Percentiles rank a stretch among this genome's conserved stretches.
Evolutionary conservation across 2,329 filamentous ascomycete species (phyloP).

Genomic region (Botrytis medusae): DNA sequence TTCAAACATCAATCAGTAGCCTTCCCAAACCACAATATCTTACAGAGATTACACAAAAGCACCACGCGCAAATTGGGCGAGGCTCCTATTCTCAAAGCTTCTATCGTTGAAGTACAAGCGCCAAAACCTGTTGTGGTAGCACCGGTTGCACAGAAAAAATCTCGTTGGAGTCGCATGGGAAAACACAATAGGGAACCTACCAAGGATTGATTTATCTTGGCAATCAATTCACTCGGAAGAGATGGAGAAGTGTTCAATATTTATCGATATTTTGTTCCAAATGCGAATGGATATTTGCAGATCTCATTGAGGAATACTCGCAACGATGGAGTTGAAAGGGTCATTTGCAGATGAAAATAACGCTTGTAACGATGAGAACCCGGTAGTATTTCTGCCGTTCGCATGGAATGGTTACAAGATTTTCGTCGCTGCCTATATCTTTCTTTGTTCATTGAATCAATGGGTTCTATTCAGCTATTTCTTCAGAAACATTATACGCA

Average conservation of each 20-base stretch:
- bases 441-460: background rate
- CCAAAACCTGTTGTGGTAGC: background rate
- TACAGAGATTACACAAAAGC: conserved; percentile 38
- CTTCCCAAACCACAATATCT: conserved; percentile 36
- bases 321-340: background rate
- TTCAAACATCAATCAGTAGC: conserved; percentile 30
- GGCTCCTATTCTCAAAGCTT: conserved; percentile 28
- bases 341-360: background rate
- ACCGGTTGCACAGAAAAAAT: background rate
- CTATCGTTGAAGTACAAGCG: background rate
- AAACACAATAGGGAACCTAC: background rate
- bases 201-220: background rate
- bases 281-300: background rate
- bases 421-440: background rate
- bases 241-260: background rate
- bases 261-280: background rate
- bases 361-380: background rate
- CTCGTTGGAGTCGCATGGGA: background rate
- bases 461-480: too few species aligned
- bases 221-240: background rate
- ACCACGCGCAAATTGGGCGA: conserved; percentile 39
- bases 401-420: background rate
- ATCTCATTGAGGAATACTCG: background rate
- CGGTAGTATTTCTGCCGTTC: background rate
- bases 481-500: background rate